These are phyloP conservation scores for Saturnispora sekii DNA, from an alignment of 805 yeast species.

Conservation along the genomic window DNA sequence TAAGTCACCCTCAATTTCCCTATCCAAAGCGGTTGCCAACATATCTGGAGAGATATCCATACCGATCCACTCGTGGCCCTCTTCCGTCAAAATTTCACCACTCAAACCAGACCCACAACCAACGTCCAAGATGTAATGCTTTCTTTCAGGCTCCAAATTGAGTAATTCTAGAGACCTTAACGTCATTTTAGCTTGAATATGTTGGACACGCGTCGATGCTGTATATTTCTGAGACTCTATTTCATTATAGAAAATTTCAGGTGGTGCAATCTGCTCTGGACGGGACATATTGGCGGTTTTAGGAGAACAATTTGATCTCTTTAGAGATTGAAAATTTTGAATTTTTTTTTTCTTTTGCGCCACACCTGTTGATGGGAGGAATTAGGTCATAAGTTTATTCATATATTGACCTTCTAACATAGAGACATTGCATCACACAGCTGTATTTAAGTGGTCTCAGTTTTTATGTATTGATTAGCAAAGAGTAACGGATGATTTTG, in stretches of 20 bases:
- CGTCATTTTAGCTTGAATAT: constrained; percentile 97
- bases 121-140: constrained; percentile 72
- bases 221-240: constrained; percentile 86
- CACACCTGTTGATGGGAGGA: too few species aligned
- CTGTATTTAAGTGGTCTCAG: too few species aligned
- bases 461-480: too few species aligned
- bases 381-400: too few species aligned
- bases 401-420: too few species aligned
- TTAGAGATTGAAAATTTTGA: not conserved
- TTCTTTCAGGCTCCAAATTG: constrained; percentile 53
- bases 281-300: constrained; percentile 55
- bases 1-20: constrained; percentile 90
- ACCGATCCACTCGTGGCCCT: constrained; percentile 91
- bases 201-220: constrained; percentile 91
- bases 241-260: constrained; percentile 90
- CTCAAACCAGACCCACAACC: constrained; percentile 97
- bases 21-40: constrained; percentile 88
- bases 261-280: constrained; percentile 95
- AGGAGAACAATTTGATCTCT: not conserved
- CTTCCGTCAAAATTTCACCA: constrained; percentile 90
- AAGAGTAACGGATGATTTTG: too few species aligned
- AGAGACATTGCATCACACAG: too few species aligned
- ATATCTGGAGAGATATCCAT: constrained; percentile 94
- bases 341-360: constrained; percentile 1
- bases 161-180: constrained; percentile 82